phyloP scores from a whole-genome alignment of 225 moss, liverwort and hornwort species.

The Pseudoscleropodium purum region DNA sequence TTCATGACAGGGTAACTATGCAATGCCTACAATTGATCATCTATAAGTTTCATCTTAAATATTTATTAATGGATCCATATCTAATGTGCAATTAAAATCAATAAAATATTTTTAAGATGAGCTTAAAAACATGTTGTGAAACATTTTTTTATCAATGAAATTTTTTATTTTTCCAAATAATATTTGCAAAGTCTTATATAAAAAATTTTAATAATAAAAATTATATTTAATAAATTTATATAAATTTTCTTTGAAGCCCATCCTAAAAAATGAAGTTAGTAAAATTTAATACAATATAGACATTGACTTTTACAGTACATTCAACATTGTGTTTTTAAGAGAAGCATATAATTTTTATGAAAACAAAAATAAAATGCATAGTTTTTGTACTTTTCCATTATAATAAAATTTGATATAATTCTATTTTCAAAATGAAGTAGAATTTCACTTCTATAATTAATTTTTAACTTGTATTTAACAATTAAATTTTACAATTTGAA shows the following conservation, averaged over 20 bases:
- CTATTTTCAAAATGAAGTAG: too few relatives aligned
- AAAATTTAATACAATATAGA: background rate
- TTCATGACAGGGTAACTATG: background rate
- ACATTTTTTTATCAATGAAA: background rate
- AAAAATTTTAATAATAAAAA: background rate
- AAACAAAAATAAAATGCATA: background rate
- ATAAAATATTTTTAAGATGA: background rate
- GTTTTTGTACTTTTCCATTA: background rate
- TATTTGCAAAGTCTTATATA: background rate
- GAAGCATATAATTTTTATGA: background rate
- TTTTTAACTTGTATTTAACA: background rate
- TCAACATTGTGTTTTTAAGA: too few relatives aligned
- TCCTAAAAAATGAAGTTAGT: background rate
- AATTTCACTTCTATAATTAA: background rate
- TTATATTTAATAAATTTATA: too few relatives aligned
- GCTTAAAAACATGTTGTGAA: background rate
- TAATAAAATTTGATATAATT: background rate
- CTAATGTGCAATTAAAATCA: background rate
- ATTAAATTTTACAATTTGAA: background rate
- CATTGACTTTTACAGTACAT: background rate
- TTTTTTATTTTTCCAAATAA: too few relatives aligned
- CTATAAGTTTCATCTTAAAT: background rate
- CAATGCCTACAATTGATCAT: background rate
- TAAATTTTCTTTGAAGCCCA: background rate
- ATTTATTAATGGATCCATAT: background rate